Evolutionary conservation across 2,329 filamentous ascomycete genomes (phyloP).

Genomic region (Penicillium freii): DNA sequence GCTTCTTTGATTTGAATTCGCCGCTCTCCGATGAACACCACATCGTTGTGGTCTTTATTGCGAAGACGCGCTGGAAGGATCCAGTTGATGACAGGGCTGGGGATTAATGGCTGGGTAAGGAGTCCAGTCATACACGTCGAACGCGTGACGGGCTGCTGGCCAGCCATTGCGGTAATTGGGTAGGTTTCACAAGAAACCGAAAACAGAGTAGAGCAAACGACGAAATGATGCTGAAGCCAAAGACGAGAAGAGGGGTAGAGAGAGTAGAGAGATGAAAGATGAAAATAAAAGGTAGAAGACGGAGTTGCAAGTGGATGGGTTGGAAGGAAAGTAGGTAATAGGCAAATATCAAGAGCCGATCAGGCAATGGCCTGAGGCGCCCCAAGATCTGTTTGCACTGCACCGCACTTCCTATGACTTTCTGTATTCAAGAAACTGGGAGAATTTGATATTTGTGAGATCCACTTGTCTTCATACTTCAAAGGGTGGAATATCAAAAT

Average conservation of each 20-base stretch:
- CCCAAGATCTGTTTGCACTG: not conserved
- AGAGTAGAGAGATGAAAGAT: not conserved
- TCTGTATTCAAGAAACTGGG: not conserved
- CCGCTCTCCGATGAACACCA: constrained; percentile 81
- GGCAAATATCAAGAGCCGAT: not conserved
- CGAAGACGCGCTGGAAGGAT: constrained; percentile 79
- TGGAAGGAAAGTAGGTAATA: not conserved
- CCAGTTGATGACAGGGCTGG: constrained; percentile 71
- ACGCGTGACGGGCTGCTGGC: not conserved
- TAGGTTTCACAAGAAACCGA: not conserved
- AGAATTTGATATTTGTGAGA: not conserved
- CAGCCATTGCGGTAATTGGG: not conserved
- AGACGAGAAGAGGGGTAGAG: not conserved
- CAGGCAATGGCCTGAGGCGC: constrained; percentile 1
- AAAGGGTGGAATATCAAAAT: not conserved
- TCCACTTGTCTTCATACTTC: constrained; percentile 4
- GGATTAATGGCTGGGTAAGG: constrained; percentile 73
- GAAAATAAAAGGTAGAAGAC: not conserved
- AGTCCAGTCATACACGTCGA: constrained; percentile 54
- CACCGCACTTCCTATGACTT: not conserved
- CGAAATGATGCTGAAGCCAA: not conserved
- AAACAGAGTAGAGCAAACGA: not conserved
- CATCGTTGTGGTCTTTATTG: constrained; percentile 68
- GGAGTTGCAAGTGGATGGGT: not conserved
- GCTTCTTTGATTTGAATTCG: constrained; percentile 80